Evolutionary conservation across 176 grass and related monocot genomes (phyloP).

Genomic region (Zea mays): Zm-B73-REFERENCE-NAM-5.0 NC_050103.1:151605501-151606000

Average conservation of each 20-base stretch:
- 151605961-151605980: conserved; percentile 63
- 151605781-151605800: conserved; percentile 75
- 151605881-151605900: conserved; percentile 64
- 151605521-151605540: conserved; percentile 82
- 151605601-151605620: conserved; percentile 69
- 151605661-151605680: conserved; percentile 82
- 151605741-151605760: conserved; percentile 67
- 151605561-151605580: conserved; percentile 74
- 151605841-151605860: conserved; percentile 63
- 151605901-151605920: conserved; percentile 79
- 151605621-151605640: conserved; percentile 72
- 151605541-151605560: conserved; percentile 80
- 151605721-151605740: conserved; percentile 65
- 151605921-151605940: conserved; percentile 46
- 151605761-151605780: conserved; percentile 56
- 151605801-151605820: conserved; percentile 61
- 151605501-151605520: conserved; percentile 64
- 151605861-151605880: conserved; percentile 52
- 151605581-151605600: conserved; percentile 79
- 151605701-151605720: conserved; percentile 77
- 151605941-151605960: conserved; percentile 53
- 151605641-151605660: conserved; percentile 76
- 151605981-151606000: conserved; percentile 75
- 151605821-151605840: conserved; percentile 50
- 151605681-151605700: conserved; percentile 70